Base-by-base conservation (phyloP, 345 rosid genomes). In the Anastatica hierochuntica region DNA sequence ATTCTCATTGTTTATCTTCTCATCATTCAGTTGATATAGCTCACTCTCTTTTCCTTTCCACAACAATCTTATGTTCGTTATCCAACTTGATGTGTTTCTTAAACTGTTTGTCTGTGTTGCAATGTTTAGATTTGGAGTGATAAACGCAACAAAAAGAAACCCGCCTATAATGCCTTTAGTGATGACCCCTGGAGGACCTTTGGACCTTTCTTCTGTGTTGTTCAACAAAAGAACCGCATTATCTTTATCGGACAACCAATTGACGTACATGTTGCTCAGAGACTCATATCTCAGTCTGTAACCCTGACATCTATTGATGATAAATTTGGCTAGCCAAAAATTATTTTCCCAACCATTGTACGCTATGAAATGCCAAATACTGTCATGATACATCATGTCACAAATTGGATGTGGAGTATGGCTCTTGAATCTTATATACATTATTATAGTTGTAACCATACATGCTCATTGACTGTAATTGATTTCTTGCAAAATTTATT, bases 321-420 rank as follows among this genome's bases (percentile, higher is more conserved):
- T 56, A 56, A 83, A 36, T 77, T 95, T 87, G 96, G 95, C 84
- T 53, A 56, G 71, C 14, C 26, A 12, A 17, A 61, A 37, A 37
- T 38, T 13, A 18, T 37, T 43, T 26, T 7, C 29, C 35, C 31
- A 4, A 1, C n/a, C n/a, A n/a, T n/a, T n/a, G n/a, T 88, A 95
- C 85, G 96, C 1, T 92, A 84, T 61, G 76, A 96, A 29, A 92
- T 84, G 96, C 98, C 98, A 15, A 88, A 87, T 72, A 79, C 96
- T 33, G 79, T 87, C 26, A 88, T 92, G 96, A 73, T 87, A 43
- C 94, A 87, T 74, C 98, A 92, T n/a, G 69, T 95, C 95, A 1
- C 95, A 79, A 63, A 77, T 88, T 61, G 94, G 95, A 55, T 84
- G 94, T 50, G 94, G 95, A 79, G 95, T 87, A 76, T 66, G 81